Percentiles rank a stretch among this genome's conserved stretches.
phyloP scores from a whole-genome alignment of 2,329 filamentous ascomycete species.

The Alternaria incomplexa region DNA sequence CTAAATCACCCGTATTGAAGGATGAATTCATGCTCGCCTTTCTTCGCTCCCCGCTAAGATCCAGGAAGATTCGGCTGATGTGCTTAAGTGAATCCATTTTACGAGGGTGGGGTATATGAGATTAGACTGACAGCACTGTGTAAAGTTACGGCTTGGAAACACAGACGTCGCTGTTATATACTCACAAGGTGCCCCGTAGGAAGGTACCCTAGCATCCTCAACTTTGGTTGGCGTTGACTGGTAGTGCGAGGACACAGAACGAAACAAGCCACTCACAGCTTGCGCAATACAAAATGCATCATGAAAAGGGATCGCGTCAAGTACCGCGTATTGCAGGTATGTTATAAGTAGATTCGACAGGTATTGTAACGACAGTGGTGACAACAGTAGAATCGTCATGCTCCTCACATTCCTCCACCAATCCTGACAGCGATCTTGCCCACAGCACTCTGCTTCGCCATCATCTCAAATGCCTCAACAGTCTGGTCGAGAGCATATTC shows the following conservation, averaged over 20 bases:
- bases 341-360: accelerated
- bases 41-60: not conserved
- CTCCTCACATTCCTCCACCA: not conserved
- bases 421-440: conserved; percentile 33
- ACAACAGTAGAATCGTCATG: not conserved
- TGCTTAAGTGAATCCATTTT: not conserved
- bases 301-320: not conserved
- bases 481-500: conserved; percentile 23
- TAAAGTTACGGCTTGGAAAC: not conserved
- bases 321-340: not conserved
- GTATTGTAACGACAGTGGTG: not conserved
- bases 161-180: not conserved
- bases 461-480: conserved; percentile 22
- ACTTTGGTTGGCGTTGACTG: not conserved
- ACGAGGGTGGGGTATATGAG: not conserved
- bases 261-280: not conserved
- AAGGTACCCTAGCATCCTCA: not conserved
- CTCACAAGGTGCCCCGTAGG: not conserved
- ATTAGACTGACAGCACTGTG: not conserved
- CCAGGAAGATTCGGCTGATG: not conserved
- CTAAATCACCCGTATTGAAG: not conserved
- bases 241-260: not conserved
- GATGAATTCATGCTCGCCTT: not conserved
- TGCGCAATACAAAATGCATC: not conserved
- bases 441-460: conserved; percentile 25